Percentiles rank a stretch among this genome's conserved stretches.
phyloP scores from a whole-genome alignment of 371 early-diverging fungal species.

The Parasitella parasitica region DNA sequence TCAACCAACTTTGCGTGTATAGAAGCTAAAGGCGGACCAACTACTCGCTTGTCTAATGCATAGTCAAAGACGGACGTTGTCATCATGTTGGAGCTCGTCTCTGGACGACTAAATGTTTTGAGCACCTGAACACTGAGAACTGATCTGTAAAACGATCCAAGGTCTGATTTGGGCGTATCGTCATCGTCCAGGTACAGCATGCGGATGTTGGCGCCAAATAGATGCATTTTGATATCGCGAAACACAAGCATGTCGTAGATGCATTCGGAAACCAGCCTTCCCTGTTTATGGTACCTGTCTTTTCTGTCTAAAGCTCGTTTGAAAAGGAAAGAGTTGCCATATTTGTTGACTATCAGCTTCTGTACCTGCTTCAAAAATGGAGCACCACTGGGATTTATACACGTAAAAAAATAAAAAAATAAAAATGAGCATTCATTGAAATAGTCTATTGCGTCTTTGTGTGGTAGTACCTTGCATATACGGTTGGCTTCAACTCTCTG shows the following conservation, averaged over 20 bases:
- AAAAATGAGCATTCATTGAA: too few relatives aligned
- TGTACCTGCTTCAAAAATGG: constrained; percentile 19
- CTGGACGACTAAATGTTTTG: constrained; percentile 51
- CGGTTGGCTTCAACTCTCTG: constrained; percentile 64
- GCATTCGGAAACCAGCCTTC: constrained; percentile 20
- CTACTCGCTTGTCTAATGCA: constrained; percentile 10
- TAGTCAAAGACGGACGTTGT: constrained; percentile 47
- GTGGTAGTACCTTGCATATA: constrained; percentile 50
- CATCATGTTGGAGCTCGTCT: constrained; percentile 49
- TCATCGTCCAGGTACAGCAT: constrained; percentile 55
- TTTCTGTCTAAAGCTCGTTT: constrained; percentile 20
- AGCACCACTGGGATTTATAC: too few relatives aligned
- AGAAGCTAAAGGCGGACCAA: constrained; percentile 65
- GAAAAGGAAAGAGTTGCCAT: constrained; percentile 24
- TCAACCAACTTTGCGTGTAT: constrained; percentile 80
- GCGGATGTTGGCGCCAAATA: constrained; percentile 74
- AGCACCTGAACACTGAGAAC: constrained; percentile 44
- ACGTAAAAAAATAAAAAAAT: too few relatives aligned
- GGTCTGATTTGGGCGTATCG: constrained; percentile 21
- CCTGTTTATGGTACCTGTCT: constrained; percentile 7
- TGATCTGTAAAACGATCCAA: constrained; percentile 31
- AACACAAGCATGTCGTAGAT: constrained; percentile 27
- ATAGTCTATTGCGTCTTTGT: too few relatives aligned
- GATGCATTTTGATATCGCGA: constrained; percentile 29
- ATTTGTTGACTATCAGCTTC: constrained; percentile 14